Evolutionary conservation across 106 monocot species (phyloP), one percentile per base, ranked within the genome.

Genomic region (Phalaenopsis aphrodite): DNA sequence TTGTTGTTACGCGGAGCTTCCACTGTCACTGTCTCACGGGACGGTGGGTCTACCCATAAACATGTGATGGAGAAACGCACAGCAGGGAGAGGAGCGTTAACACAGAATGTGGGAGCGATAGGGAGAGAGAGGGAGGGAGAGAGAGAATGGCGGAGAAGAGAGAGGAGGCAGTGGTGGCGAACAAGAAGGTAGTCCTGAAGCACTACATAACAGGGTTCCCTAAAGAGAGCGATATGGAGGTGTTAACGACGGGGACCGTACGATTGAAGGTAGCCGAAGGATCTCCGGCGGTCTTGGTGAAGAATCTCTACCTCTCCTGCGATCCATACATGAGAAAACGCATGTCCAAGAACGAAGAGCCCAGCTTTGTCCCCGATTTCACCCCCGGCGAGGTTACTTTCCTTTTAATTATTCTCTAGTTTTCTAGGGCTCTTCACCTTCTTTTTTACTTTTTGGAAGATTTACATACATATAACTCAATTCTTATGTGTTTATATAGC

Each of bases 271-370:
- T 83, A 1, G 83, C 89, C 0, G 61, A 58, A 0, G 91, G 91
- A 5, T 84, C 84, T 45, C 82, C 42, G 56, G 91, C 81, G 1
- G 79, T 91, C 17, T 52, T 91, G 18, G 77, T 94, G 42, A 89
- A 94, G 89, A 94, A 91, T 46, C 84, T 94, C 30, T 94, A 91
- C 76, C 83, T 94, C 76, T 91, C 91, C 8, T 89, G 90, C 42
- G 93, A 94, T 24, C 93, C 94, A 3, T 95, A 88, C 83, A 90
- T 95, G 92, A 80, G 90, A 43, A 38, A 67, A 9, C 77, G 92
- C 41, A 95, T 95, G 94, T 74, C 88, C 41, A 85, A 85, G 47
- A 81, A 81, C 79, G 84, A 84, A 6, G 76, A 84, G 24, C 84
- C 88, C 41, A 79, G 55, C 56, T 91, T 88, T 56, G 78, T 94